Percentiles rank a stretch among this genome's conserved stretches.
Conservation (phyloP, 2,329 filamentous ascomycete species). For the Aspergillus fumigatiaffinis region DNA sequence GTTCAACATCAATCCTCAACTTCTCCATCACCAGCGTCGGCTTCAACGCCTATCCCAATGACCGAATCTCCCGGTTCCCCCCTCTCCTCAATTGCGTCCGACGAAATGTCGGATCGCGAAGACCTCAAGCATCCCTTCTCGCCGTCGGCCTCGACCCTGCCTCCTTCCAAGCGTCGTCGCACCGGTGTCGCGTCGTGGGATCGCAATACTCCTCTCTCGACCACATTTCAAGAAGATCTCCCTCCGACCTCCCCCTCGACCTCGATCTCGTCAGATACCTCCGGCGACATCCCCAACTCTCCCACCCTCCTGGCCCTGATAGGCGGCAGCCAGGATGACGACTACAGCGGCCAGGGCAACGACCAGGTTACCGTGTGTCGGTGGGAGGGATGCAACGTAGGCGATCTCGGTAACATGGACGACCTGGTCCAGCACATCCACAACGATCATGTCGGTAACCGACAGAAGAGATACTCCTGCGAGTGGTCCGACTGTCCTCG, state of each 20-base stretch:
- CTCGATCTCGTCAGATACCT: conserved; percentile 86
- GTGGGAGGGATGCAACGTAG: conserved; percentile 70
- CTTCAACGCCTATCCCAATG: conserved; percentile 28
- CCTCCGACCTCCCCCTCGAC: conserved; percentile 51
- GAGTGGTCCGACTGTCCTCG: conserved; percentile 89
- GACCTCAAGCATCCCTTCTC: conserved; percentile 52
- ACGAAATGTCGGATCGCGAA: conserved; percentile 55
- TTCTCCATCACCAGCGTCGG: conserved; percentile 2
- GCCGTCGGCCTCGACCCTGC: conserved; percentile 40
- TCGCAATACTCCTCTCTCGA: conserved; percentile 49
- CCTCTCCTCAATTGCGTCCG: conserved; percentile 62
- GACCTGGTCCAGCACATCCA: conserved; percentile 79
- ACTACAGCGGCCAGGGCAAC: conserved; percentile 67
- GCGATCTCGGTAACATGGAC: conserved; percentile 76
- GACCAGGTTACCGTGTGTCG: conserved; percentile 75
- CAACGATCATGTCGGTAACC: conserved; percentile 86
- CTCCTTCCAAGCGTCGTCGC: conserved; percentile 47
- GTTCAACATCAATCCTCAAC: neutral
- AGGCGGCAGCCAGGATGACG: conserved; percentile 44
- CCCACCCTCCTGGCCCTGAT: conserved; percentile 50
- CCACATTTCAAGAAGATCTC: conserved; percentile 36
- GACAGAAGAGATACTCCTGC: conserved; percentile 96
- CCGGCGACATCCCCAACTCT: conserved; percentile 74
- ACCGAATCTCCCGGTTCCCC: conserved; percentile 58
- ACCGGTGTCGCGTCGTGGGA: conserved; percentile 44